Evolutionary conservation across 164 flowering plant genomes (phyloP).

Genomic region (Houttuynia cordata): DNA sequence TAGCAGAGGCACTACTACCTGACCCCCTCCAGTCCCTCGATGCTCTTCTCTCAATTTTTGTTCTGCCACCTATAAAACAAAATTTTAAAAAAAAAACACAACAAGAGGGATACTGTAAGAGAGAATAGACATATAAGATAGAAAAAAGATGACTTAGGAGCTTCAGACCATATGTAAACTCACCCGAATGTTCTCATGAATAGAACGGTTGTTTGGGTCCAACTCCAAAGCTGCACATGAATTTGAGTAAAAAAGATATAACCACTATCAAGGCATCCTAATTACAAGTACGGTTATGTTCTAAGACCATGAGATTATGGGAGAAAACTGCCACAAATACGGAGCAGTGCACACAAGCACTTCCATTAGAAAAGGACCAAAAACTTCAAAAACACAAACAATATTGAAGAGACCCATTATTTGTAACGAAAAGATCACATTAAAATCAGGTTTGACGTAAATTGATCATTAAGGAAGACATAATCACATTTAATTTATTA

Average conservation of each 20-base stretch:
- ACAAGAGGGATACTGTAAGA: background rate
- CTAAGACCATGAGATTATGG: no score
- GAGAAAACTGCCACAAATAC: no score
- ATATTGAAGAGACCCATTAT: no score
- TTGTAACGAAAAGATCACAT: no score
- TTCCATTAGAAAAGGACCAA: no score
- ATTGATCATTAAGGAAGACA: no score
- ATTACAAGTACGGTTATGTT: background rate
- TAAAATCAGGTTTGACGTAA: no score
- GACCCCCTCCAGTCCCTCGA: conserved; percentile 22
- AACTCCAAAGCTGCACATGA: conserved; percentile 56
- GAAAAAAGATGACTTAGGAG: background rate
- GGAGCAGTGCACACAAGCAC: no score
- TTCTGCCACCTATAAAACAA: conserved; percentile 45
- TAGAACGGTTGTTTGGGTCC: conserved; percentile 67
- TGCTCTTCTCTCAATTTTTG: conserved; percentile 46
- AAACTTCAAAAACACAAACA: no score
- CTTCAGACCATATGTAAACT: background rate
- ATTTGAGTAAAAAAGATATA: no score
- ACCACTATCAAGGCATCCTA: background rate
- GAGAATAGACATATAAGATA: background rate
- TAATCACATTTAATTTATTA: no score
- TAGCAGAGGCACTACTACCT: conserved; percentile 26
- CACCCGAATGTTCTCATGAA: conserved; percentile 74
- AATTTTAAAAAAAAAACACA: background rate